Base-by-base conservation (phyloP, 768 basidiomycete species). In the Boletellus ananas region DNA sequence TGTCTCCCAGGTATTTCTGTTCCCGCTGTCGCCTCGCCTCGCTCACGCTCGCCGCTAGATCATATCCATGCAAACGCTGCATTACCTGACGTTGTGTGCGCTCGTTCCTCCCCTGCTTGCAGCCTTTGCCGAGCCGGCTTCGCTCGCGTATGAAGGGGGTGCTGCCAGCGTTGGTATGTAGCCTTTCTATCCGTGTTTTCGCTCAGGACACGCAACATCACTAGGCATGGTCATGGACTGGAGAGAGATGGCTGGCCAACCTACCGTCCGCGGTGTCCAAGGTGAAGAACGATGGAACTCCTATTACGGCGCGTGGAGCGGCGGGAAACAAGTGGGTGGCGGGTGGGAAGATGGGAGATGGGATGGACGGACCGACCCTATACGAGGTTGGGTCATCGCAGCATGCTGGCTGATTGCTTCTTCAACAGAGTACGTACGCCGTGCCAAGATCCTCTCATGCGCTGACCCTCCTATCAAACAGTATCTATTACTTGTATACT, bases 191-290 rank as follows among this genome's bases (percentile, higher is more conserved):
- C 34, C 23, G 27, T 25, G 14, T 33, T 29, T 29, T n/a, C 34
- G 23, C 37, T 17, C 34, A 47, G 34, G 17, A 40, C 45, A 50
- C 17, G 43, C 47, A 44, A 52, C 40, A 27, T 46, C 40, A 45
- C 49, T 53, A 86, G 87, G 86, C 3, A 90, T 93, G 86, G 74
- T 98, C 34, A 92, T 99, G 85, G 94, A 98, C 70, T 99, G 96
- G 96, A 79, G 93, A 40, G 90, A 97, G 68, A 86, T 99, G 82
- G 88, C 94, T 1, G 89, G 92, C 4, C 71, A 80, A 45, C 83
- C 89, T 4, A 94, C 93, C 0, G 81, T 87, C 18, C 79, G 78
- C 49, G 80, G 80, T 23, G 68, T 82, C 49, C 78, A 81, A 20
- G 85, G 82, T 16, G 79, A 79, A 47, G 79, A 81, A 37, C 71